phyloP scores from a whole-genome alignment of 371 early-diverging fungal genomes.

The Lichtheimia corymbifera region DNA sequence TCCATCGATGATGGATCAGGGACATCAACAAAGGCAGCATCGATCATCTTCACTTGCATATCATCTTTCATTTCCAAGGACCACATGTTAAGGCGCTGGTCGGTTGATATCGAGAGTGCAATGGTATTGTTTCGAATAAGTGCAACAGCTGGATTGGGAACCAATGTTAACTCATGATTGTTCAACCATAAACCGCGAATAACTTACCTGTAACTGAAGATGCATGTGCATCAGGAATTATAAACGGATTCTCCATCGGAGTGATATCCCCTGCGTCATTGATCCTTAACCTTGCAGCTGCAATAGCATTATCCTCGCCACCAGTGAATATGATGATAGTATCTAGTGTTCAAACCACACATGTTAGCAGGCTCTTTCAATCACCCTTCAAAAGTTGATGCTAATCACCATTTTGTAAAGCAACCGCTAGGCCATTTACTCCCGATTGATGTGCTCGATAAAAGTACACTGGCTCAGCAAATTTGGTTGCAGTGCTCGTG shows the following conservation, averaged over 20 bases:
- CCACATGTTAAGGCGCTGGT: constrained; percentile 62
- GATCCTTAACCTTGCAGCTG: constrained; percentile 27
- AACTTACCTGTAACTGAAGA: constrained; percentile 55
- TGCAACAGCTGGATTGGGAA: constrained; percentile 35
- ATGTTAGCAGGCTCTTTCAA: not conserved
- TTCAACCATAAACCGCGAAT: not conserved
- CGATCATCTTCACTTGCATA: constrained; percentile 25
- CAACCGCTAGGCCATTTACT: constrained; percentile 51
- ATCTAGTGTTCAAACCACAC: not conserved
- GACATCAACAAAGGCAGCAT: constrained; percentile 55
- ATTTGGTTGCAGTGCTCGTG: constrained; percentile 27
- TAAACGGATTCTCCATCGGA: constrained; percentile 24
- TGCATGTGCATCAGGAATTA: constrained; percentile 52
- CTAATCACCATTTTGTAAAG: constrained; percentile 20
- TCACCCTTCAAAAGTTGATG: not conserved
- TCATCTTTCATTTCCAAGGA: constrained; percentile 18
- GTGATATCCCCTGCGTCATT: not conserved
- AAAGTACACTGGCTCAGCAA: constrained; percentile 35
- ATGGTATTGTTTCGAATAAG: constrained; percentile 24
- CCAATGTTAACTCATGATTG: not conserved
- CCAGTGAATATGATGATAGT: constrained; percentile 49
- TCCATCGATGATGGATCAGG: constrained; percentile 67
- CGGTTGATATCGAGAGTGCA: constrained; percentile 54
- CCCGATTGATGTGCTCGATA: constrained; percentile 55
- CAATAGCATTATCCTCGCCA: constrained; percentile 64